Base-by-base conservation (phyloP, 2,329 filamentous ascomycete genomes). In the Colletotrichum sp. region DNA sequence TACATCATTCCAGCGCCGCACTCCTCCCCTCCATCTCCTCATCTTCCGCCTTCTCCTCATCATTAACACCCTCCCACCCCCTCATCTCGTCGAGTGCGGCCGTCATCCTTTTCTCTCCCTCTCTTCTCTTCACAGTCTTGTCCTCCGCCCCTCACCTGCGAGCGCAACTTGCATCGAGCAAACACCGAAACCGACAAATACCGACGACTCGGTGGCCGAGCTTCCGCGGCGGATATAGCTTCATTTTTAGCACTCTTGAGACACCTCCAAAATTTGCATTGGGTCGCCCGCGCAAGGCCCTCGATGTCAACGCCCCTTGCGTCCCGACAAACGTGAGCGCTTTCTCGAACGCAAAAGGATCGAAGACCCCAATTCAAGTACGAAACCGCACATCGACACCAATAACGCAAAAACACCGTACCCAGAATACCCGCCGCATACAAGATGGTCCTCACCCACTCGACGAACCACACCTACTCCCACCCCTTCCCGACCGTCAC, bases 401-500 rank as follows among this genome's bases (percentile, higher is more conserved):
- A 30, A 24, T 2, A 36, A 63, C n/a, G 21, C 30, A n/a, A 28
- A 60, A 12, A 32, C 4, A 0, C 26, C 12, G 13, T 15, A 15
- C 10, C n/a, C 4, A 21, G 55, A 57, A 7, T 44, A 39, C 32
- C 18, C 2, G 28, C 52, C n/a, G 15, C 55, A 39, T 82, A 78
- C 81, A 89, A 82, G 72, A 92, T 92, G 91, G 91, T 92, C 78
- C 90, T 92, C 85, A 91, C 89, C 8, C 91, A 92, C 84, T 91
- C 90, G 70, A 92, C 91, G 80, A 92, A 90, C 85, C 93, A 95
- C 84, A 91, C 90, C 81, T 96, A 96, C 89, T 90, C 93, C 79
- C 95, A 96, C 85, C 93, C 94, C 65, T 96, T 96, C 87, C 93
- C 94, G 77, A 95, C 95, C 83, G 95, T 97, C 77, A 95, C 95